Base-by-base conservation (phyloP, 2,329 filamentous ascomycete species). In the Amauroascus verrucosus region DNA sequence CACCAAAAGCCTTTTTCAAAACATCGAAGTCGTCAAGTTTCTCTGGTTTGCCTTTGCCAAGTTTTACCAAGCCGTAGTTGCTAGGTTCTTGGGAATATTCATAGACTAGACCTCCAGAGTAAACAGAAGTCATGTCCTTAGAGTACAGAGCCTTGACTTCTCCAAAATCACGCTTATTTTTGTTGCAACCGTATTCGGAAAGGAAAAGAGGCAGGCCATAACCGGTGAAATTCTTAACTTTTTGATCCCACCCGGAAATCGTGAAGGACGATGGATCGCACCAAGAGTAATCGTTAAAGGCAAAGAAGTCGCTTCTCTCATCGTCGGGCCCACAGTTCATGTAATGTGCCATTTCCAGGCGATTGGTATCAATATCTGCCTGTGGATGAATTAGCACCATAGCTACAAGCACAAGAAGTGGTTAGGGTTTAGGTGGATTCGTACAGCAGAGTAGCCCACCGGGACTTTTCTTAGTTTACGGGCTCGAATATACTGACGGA, bases 51-150 rank as follows among this genome's bases (percentile, higher is more conserved):
- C 70, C 63, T 58, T 77, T 78, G 45, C 70, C 65, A 64, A 93
- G 75, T 54, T 80, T 72, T 65, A 90, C 88, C 55, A 95, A 83
- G 59, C 90, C 91, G 70, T 83, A 97, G 44, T 83, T 77, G 73
- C 83, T 88, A 57, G 77, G 77, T 71, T 94, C 86, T 64, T 85
- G 74, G 8, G 86, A 84, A 76, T 95, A 98, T 72, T 97, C 90
- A 74, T 96, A 98, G 70, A 96, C 86, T 37, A 98, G 80, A 69
- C 93, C 93, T 64, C 93, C 93, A 38, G 90, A 96, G 80, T 95
- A 97, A 63, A 96, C 89, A 16, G 70, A 62, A 6, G 85, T 89
- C 91, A 97, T 97, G 56, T 95, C 69, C 18, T 70, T 72, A 71
- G 75, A 80, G 84, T 96, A 97, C 54, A 98, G 77, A 44, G 90